These are phyloP conservation scores for Eimeria maxima DNA, from an alignment of 169 alveolate genomes.

Conservation along the genomic window DNA sequence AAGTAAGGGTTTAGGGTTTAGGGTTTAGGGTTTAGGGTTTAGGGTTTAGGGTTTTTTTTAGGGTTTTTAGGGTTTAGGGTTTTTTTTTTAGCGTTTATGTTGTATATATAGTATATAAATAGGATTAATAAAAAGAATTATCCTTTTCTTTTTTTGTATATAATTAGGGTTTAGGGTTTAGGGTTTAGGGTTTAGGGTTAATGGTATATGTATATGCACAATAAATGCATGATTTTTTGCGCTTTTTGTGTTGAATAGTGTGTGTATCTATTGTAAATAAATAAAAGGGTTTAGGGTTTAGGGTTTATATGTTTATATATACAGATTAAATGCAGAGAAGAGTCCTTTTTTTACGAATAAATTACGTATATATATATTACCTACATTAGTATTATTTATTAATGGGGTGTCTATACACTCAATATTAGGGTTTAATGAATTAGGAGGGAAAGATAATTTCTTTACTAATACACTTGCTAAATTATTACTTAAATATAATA, in stretches of 20 bases:
- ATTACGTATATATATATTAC: conserved; percentile 90
- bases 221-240: background rate
- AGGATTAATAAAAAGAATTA: too few species aligned
- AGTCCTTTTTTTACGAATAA: conserved; percentile 92
- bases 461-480: conserved; percentile 8
- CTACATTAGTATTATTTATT: conserved; percentile 90
- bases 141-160: too few species aligned
- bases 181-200: conserved; percentile 33
- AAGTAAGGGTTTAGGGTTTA: conserved; percentile 61
- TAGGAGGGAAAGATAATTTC: conserved; percentile 88
- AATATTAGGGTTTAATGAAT: conserved; percentile 93
- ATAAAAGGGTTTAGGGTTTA: background rate
- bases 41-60: background rate
- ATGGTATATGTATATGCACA: background rate
- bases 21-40: conserved; percentile 24
- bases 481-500: conserved; percentile 54
- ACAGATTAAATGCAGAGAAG: conserved; percentile 92
- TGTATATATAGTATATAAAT: too few species aligned
- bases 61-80: background rate
- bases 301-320: background rate
- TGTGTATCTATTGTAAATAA: too few species aligned
- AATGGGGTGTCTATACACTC: conserved; percentile 92
- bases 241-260: too few species aligned
- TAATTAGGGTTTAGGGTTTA: background rate
- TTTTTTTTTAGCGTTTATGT: too few species aligned